Percentiles rank a stretch among this genome's conserved stretches.
phyloP scores from a whole-genome alignment of 2,329 filamentous ascomycete genomes.

The Diaporthe sp. region DNA sequence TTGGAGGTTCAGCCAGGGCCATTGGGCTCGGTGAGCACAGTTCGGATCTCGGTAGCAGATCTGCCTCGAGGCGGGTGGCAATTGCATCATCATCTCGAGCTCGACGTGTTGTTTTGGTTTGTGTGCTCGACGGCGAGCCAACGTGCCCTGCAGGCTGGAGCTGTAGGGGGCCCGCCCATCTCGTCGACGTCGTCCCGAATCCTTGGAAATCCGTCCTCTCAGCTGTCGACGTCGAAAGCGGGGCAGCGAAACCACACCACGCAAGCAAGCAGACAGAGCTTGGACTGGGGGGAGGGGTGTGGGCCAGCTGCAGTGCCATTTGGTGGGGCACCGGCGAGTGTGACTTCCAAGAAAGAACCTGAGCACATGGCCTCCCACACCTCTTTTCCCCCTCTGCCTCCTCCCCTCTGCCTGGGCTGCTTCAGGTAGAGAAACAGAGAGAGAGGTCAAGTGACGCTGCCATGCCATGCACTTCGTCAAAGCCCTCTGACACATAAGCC shows the following conservation, averaged over 20 bases:
- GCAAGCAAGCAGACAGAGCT: conserved; percentile 5
- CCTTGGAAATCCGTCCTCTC: conserved; percentile 17
- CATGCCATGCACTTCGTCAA: conserved; percentile 4
- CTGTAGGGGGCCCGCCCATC: neutral
- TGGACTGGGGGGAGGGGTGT: neutral
- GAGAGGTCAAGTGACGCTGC: conserved; percentile 27
- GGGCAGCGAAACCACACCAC: conserved; percentile 30
- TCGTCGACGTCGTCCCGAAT: conserved; percentile 22
- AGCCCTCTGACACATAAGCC: conserved; percentile 14
- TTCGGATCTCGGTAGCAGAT: neutral
- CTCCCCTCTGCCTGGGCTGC: conserved; percentile 10
- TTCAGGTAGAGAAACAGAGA: neutral
- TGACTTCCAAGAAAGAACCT: conserved; percentile 15
- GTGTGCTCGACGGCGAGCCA: conserved; percentile 5
- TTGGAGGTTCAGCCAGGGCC: conserved; percentile 17
- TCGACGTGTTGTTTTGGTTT: neutral
- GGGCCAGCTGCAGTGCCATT: conserved; percentile 14
- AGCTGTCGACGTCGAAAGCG: conserved; percentile 29
- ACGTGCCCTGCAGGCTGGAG: neutral
- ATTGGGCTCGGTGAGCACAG: conserved; percentile 13
- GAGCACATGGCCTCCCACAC: conserved; percentile 18
- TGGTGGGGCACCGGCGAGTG: conserved; percentile 27
- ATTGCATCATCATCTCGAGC: neutral
- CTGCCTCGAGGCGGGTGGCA: conserved; percentile 2
- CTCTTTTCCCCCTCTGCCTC: neutral